phyloP scores from a whole-genome alignment of 176 grass and related monocot species.

The Lolium multiflorum region DNA sequence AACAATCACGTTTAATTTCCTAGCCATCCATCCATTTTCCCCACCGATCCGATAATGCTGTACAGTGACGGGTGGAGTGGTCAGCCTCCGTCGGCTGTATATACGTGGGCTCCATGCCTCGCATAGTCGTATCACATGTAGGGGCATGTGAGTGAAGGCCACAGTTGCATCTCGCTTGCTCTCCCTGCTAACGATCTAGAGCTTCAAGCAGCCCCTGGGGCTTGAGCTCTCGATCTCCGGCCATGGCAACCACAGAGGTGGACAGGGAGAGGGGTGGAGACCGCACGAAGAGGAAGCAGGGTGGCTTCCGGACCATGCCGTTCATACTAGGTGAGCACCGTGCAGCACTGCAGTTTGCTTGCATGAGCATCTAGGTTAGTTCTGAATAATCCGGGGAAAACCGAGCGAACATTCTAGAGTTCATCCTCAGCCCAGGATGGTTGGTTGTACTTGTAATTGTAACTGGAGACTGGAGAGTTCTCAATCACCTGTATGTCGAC shows the following conservation, averaged over 20 bases:
- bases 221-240: not conserved
- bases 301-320: constrained; percentile 82
- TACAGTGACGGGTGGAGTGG: not conserved
- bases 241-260: constrained; percentile 31
- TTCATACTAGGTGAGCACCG: constrained; percentile 66
- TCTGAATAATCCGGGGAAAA: not conserved
- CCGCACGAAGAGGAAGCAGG: constrained; percentile 50
- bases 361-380: not conserved
- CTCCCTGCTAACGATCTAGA: not conserved
- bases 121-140: not conserved
- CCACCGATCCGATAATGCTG: not conserved
- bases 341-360: not conserved
- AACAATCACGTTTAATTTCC: not conserved
- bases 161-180: not conserved
- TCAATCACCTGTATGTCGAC: constrained; percentile 1
- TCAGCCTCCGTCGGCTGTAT: constrained; percentile 9
- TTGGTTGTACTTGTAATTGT: not conserved
- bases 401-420: not conserved
- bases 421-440: not conserved
- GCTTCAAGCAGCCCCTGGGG: not conserved
- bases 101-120: constrained; percentile 14
- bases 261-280: constrained; percentile 18
- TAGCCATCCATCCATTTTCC: not conserved
- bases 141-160: constrained; percentile 19
- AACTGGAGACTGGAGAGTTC: not conserved